Percentiles rank a stretch among this genome's conserved stretches.
Evolutionary conservation across 2,329 filamentous ascomycete genomes (phyloP).

Genomic region (Parascedosporium putredinis): DNA sequence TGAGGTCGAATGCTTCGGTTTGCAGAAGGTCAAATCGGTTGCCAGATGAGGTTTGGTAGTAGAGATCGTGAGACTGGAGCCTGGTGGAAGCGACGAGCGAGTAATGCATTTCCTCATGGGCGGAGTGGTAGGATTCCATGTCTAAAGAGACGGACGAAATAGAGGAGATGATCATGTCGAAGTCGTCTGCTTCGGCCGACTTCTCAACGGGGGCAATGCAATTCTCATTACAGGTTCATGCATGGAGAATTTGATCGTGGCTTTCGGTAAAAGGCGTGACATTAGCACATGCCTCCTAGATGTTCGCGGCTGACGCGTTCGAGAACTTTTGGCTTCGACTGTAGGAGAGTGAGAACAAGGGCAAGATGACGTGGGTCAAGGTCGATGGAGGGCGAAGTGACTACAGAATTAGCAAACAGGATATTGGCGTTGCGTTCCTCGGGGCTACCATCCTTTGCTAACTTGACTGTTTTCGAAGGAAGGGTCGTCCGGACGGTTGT

Average conservation of each 20-base stretch:
- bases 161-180: slow-evolving; percentile 88
- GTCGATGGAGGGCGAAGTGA: slow-evolving; percentile 91
- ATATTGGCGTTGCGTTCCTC: slow-evolving; percentile 93
- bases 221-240: slow-evolving; percentile 93
- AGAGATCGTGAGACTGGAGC: slow-evolving; percentile 77
- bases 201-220: slow-evolving; percentile 69
- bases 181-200: slow-evolving; percentile 61
- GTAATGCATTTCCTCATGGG: slow-evolving; percentile 76
- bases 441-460: slow-evolving; percentile 57
- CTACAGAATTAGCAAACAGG: slow-evolving; percentile 87
- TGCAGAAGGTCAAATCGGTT: slow-evolving; percentile 78
- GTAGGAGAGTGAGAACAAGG: slow-evolving; percentile 66
- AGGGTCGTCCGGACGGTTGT: slow-evolving; percentile 89
- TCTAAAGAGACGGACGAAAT: slow-evolving; percentile 91
- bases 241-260: slow-evolving; percentile 88
- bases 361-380: slow-evolving; percentile 87
- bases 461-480: slow-evolving; percentile 84
- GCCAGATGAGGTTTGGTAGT: slow-evolving; percentile 83
- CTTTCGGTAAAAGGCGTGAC: slow-evolving; percentile 85
- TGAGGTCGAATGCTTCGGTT: slow-evolving; percentile 81
- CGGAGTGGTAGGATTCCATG: slow-evolving; percentile 88
- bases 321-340: slow-evolving; percentile 35
- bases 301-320: slow-evolving; percentile 22
- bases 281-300: slow-evolving; percentile 58
- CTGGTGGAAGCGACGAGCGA: slow-evolving; percentile 73